Evolutionary conservation across 768 basidiomycete species (phyloP).

Genomic region (Suillus plorans): DNA sequence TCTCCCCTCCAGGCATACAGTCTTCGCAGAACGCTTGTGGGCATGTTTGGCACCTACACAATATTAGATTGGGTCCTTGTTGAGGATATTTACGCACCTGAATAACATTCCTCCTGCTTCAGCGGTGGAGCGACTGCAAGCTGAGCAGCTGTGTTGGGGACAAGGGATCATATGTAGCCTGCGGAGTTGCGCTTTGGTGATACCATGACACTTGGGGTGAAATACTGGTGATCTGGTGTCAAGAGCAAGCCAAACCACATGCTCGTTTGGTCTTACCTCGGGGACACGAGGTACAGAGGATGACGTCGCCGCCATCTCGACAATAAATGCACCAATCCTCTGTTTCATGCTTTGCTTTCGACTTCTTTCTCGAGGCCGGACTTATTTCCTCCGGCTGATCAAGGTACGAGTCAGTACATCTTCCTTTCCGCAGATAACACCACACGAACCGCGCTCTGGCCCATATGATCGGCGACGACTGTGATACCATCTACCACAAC

Average conservation of each 20-base stretch:
- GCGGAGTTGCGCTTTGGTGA: slow-evolving; percentile 31
- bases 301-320: slow-evolving; percentile 56
- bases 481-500: slow-evolving; percentile 38
- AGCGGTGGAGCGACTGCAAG: slow-evolving; percentile 42
- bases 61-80: slow-evolving; percentile 2
- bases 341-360: slow-evolving; percentile 40
- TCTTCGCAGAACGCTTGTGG: slow-evolving; percentile 62
- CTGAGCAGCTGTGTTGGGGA: slow-evolving; percentile 49
- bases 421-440: not conserved
- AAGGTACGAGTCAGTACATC: not conserved
- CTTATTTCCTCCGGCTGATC: slow-evolving; percentile 16
- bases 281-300: slow-evolving; percentile 50
- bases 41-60: slow-evolving; percentile 55
- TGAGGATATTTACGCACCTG: slow-evolving; percentile 34
- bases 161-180: slow-evolving; percentile 34
- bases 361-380: slow-evolving; percentile 30
- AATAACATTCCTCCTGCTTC: slow-evolving; percentile 60
- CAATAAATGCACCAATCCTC: slow-evolving; percentile 63
- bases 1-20: slow-evolving; percentile 50
- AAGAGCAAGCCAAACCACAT: not conserved
- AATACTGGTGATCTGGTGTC: slow-evolving; percentile 39
- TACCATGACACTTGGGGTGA: slow-evolving; percentile 49
- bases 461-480: slow-evolving; percentile 31
- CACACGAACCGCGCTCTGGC: slow-evolving; percentile 25
- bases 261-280: slow-evolving; percentile 39